A percentile compares a stretch with the other conserved stretches of the same genome.
phyloP scores from a whole-genome alignment of 1,284 basidiomycete species.

The Tausonia pullulans region DNA sequence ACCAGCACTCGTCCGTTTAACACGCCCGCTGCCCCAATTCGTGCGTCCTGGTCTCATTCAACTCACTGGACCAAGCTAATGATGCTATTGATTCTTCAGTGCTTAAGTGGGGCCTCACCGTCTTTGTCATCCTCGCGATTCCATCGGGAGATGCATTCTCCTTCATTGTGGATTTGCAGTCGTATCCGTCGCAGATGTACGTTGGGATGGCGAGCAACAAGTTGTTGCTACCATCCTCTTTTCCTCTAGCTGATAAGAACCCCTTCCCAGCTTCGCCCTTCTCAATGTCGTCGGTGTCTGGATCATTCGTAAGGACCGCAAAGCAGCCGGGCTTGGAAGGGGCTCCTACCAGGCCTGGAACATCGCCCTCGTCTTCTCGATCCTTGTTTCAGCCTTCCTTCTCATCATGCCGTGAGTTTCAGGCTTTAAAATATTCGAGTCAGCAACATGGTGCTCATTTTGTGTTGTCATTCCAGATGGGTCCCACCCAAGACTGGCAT shows the following conservation, averaged over 20 bases:
- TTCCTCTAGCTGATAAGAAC: no score
- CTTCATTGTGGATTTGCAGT: slow-evolving; percentile 30
- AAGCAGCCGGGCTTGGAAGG: neutral
- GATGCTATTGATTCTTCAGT: slow-evolving; percentile 14
- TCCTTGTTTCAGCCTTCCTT: slow-evolving; percentile 37
- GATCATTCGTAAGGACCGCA: slow-evolving; percentile 6
- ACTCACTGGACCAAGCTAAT: no score
- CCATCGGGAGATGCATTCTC: slow-evolving; percentile 47
- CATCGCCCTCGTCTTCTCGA: slow-evolving; percentile 32
- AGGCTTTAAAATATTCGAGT: no score
- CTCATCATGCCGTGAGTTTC: slow-evolving; percentile 25
- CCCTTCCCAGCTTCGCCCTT: neutral
- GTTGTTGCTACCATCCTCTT: no score
- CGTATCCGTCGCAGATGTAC: slow-evolving; percentile 6
- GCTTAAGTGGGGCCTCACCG: slow-evolving; percentile 42
- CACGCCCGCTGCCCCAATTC: slow-evolving; percentile 36
- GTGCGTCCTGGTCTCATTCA: no score
- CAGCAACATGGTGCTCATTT: no score
- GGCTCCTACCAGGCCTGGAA: slow-evolving; percentile 31
- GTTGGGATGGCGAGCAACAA: no score
- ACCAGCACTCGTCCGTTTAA: slow-evolving; percentile 28
- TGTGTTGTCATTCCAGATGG: slow-evolving; percentile 23
- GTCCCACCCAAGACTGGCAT: slow-evolving; percentile 30
- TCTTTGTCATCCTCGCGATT: slow-evolving; percentile 45
- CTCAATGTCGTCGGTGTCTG: slow-evolving; percentile 13